Base-by-base conservation (phyloP, 1,284 basidiomycete species). In the Rhodofomes roseus region DNA sequence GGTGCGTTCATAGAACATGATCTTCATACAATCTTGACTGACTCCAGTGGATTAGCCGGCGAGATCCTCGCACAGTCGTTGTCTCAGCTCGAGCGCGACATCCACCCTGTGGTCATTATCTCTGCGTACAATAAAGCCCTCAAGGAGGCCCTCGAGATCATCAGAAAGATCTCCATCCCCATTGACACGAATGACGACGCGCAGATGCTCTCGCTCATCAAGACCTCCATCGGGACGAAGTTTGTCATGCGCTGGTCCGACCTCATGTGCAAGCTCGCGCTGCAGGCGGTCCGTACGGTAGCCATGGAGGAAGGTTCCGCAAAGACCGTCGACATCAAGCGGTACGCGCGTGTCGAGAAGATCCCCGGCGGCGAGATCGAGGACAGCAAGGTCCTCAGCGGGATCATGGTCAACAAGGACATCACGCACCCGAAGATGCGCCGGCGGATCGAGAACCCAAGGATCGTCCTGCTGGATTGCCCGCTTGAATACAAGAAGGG, bases 401-500 rank as follows among this genome's bases (percentile, higher is more conserved):
- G 96, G 56, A 90, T 99, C 61, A 96, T 99, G 90, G 76, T 99
- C 71, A 98, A 98, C 86, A 99, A 99, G 82, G 96, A 99, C 74
- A 93, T 99, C 67, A 98, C 96, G 0, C 97, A 99, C 76, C 96
- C 96, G 27, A 92, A 94, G 71, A 99, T 98, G 96, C 82, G 96
- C 61, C 77, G 96, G 62, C 80, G 94, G 66, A 99, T 98, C 74
- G 85, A 84, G 65, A 93, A 95, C 68, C 97, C 96, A 5, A 79
- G 96, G 23, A 92, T 98, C 62, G 79, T 98, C 34, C 77, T 99
- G 52, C 81, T 99, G 58, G 96, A 99, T 76, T 99, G 96, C 76
- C 95, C 96, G 18, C 78, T 98, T 59, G 97, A 99, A 79, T 98
- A 99, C 81, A 99, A 98, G 80, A 99, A 98, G 82, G 96, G 96